A percentile compares a stretch with the other conserved stretches of the same genome.
Conservation (phyloP, 2,329 filamentous ascomycete species). For the Fusarium sp. region DNA sequence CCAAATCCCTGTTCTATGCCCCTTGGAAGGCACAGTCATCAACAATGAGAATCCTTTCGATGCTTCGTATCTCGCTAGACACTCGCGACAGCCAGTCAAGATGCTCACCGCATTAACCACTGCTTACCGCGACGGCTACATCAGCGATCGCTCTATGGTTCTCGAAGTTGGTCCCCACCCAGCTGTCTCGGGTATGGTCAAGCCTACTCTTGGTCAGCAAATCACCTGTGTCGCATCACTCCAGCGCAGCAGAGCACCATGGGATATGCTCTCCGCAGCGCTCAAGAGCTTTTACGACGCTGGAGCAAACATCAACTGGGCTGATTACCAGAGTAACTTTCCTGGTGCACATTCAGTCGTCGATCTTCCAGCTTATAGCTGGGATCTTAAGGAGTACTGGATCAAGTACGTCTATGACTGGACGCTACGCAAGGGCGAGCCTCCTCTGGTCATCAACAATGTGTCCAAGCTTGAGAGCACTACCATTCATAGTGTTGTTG, state of each 20-base stretch:
- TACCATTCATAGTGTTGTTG: constrained; percentile 29
- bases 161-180: constrained; percentile 40
- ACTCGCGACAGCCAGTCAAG: constrained; percentile 36
- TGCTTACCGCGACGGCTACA: background rate
- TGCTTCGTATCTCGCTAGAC: constrained; percentile 24
- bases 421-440: constrained; percentile 72
- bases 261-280: constrained; percentile 12
- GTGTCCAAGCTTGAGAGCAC: constrained; percentile 28
- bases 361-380: constrained; percentile 75
- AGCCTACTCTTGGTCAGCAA: constrained; percentile 27
- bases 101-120: constrained; percentile 20
- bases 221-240: constrained; percentile 28
- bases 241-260: constrained; percentile 19
- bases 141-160: constrained; percentile 22
- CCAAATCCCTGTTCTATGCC: constrained; percentile 18
- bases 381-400: constrained; percentile 80
- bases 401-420: constrained; percentile 75
- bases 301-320: constrained; percentile 30
- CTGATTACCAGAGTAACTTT: constrained; percentile 48
- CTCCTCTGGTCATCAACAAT: constrained; percentile 31
- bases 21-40: constrained; percentile 27
- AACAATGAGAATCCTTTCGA: constrained; percentile 1
- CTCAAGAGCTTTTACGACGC: constrained; percentile 28
- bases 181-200: constrained; percentile 34
- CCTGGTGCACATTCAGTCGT: constrained; percentile 55